Base-by-base conservation (phyloP, 495 filamentous ascomycete species). In the Neurospora sp. region DNA sequence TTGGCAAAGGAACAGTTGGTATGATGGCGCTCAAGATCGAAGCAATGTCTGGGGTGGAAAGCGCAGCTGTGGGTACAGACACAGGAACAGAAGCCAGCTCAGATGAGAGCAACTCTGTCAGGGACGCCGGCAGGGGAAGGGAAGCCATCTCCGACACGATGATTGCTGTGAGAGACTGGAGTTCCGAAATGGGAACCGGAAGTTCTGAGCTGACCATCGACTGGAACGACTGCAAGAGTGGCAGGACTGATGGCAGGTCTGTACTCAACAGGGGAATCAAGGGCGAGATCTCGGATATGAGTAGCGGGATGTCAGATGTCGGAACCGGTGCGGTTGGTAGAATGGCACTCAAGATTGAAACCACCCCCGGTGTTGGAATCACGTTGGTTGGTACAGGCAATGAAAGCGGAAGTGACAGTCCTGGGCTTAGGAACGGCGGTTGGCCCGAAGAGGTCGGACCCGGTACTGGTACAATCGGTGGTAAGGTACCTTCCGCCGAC, bases 201-300 rank as follows among this genome's bases (percentile, higher is more conserved):
- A 72, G 69, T 20, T 74, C 54, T 35, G 75, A 72, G 46, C 31
- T 69, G 39, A 75, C 35, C 72, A 76, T 72, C n/a, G 73, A 74
- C 27, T 75, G 71, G 9, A 76, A 41, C 41, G 73, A 38, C 20
- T 23, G 44, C 39, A 76, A 23, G n/a, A 71, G 41, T 16, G 75
- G 70, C 31, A 73, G 48, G 20, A 69, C 70, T 8, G 39, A 54
- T 18, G 73, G 71, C 4, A 75, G 31, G 9, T 73, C 66, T 37
- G 37, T 70, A 38, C 44, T 71, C 23, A 75, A 11, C n/a, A 38
- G 16, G 18, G 73, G 48, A 38, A 76, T 35, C 27, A 74, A 40
- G 35, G 75, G 31, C 35, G 38, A 38, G 9, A 77, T 70, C 23
- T 73, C 74, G 4, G 74, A 72, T n/a, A 74, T 48, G 20, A 75